Conservation (phyloP, 495 filamentous ascomycete genomes). For the Neurospora sp. region DNA sequence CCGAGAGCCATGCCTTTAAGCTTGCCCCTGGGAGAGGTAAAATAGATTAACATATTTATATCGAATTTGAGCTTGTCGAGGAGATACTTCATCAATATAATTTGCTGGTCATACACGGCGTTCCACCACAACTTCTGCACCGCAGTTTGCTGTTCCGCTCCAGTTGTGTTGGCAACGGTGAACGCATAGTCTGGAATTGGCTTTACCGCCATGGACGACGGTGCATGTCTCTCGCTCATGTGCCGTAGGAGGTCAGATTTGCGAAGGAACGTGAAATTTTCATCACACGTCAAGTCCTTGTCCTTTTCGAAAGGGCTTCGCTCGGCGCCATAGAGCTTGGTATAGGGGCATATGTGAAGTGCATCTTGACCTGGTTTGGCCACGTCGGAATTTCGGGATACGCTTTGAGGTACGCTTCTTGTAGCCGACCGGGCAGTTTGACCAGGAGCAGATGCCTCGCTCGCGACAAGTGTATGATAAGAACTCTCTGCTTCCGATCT, state of each 20-base stretch:
- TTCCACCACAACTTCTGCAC: neutral
- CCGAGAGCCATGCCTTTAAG: neutral
- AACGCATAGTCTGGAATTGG: neutral
- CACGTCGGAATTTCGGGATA: neutral
- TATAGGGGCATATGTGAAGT: neutral
- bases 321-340: neutral
- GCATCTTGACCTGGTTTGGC: neutral
- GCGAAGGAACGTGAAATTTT: neutral
- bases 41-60: neutral
- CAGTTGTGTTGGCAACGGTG: neutral
- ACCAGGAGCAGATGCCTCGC: neutral
- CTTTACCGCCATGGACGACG: neutral
- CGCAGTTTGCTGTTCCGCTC: neutral
- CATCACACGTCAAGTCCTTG: neutral
- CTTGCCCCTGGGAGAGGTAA: neutral
- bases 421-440: neutral
- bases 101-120: neutral
- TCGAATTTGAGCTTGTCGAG: neutral
- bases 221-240: neutral
- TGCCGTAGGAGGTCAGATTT: neutral
- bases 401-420: neutral
- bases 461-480: neutral
- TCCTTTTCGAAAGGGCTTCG: neutral
- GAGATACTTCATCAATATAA: neutral
- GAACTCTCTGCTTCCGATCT: too few relatives aligned